These are phyloP conservation scores for Rickenella mellea DNA, from an alignment of 768 basidiomycete genomes.

Conservation along the genomic window DNA sequence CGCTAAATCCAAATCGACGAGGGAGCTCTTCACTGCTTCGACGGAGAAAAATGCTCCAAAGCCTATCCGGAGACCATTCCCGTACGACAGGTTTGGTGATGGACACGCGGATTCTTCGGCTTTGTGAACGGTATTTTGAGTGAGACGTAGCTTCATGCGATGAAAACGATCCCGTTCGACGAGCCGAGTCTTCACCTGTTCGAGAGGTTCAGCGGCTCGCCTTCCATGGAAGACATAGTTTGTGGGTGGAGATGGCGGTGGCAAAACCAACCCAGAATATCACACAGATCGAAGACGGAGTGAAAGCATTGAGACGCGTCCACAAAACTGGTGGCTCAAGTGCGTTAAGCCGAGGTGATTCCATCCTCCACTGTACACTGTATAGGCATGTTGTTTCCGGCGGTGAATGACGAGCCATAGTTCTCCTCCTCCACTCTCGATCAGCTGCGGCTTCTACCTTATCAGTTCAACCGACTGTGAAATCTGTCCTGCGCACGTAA, in stretches of 20 bases:
- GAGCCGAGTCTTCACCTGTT: constrained; percentile 30
- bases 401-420: no score
- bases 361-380: no score
- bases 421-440: no score
- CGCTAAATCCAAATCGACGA: constrained; percentile 29
- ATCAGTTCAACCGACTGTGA: no score
- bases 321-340: background rate
- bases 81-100: constrained; percentile 45
- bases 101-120: constrained; percentile 35
- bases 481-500: no score
- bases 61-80: constrained; percentile 34
- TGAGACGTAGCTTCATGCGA: constrained; percentile 40
- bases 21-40: constrained; percentile 32
- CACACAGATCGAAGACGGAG: background rate
- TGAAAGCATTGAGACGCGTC: constrained; percentile 2
- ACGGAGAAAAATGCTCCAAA: constrained; percentile 37
- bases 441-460: no score
- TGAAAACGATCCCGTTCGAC: constrained; percentile 25
- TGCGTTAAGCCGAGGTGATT: background rate
- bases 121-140: constrained; percentile 34
- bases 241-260: constrained; percentile 1
- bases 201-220: constrained; percentile 27
- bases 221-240: constrained; percentile 24
- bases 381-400: no score
- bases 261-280: background rate